Base-by-base conservation (phyloP, 805 yeast species). In the Starmerella floris region DNA sequence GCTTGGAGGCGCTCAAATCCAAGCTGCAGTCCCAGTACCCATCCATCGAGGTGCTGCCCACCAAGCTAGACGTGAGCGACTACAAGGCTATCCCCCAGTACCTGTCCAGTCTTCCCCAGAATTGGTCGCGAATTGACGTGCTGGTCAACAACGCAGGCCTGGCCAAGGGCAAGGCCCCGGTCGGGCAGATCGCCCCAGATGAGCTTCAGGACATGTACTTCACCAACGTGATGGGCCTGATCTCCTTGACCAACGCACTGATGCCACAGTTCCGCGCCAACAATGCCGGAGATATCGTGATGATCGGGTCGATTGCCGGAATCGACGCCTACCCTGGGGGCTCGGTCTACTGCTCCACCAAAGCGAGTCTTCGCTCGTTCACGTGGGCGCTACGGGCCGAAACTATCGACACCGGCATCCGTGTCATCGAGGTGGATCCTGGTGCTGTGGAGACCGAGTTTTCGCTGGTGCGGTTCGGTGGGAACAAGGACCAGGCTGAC, bases 191-290 rank as follows among this genome's bases (percentile, higher is more conserved):
- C 48, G 61, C 62, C 1, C 62, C 68, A n/a, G 62, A 63, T 4
- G 95, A 85, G 56, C 73, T 84, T 37, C 67, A 70, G 37, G 74
- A 70, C 37, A 83, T 84, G 84, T 77, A 83, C 62, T 70, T 79
- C 54, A 84, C 95, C 45, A 88, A 87, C 56, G 95, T 88, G 2
- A 58, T 83, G 44, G 96, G 95, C 3, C 67, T 87, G 61, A 81
- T 87, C 46, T 74, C 79, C 25, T 62, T 87, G 48, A 85, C 95
- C 5, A 95, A 88, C 61, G 76, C 79, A 5, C 70, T 85, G 22
- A 62, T 88, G 36, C 78, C 79, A 32, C 71, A 73, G 39, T 74
- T 87, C 71, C 77, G 79, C 57, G 67, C 68, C 44, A 77, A 79
- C 53, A 76, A 80, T 74, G 43, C 66, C 56, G 64, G 71, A 16